These are phyloP conservation scores for Sisymbrium irio DNA, from an alignment of 345 rosid species.

Conservation along the genomic window DNA sequence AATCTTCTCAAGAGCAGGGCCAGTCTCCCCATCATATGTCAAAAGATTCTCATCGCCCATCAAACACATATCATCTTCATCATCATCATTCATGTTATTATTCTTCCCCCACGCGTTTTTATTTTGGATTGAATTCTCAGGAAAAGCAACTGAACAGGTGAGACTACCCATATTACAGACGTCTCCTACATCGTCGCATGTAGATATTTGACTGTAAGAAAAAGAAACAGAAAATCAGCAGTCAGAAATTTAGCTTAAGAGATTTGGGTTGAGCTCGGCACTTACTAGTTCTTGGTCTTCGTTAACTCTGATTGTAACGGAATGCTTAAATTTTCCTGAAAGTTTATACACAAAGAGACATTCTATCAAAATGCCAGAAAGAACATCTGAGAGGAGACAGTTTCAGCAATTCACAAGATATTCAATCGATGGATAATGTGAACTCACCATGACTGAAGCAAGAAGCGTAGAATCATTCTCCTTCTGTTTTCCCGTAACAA, in stretches of 20 bases:
- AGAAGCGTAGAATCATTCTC: slow-evolving; percentile 37
- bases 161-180: slow-evolving; percentile 60
- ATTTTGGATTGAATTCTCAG: slow-evolving; percentile 33
- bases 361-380: not conserved
- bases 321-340: slow-evolving; percentile 50
- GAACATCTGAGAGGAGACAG: too few species aligned
- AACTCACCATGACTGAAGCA: slow-evolving; percentile 45
- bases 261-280: not conserved
- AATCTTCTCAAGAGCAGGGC: slow-evolving; percentile 36
- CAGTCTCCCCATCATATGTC: slow-evolving; percentile 25
- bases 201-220: slow-evolving; percentile 43
- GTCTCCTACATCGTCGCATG: slow-evolving; percentile 38
- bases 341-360: not conserved
- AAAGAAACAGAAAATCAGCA: not conserved
- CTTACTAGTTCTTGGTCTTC: slow-evolving; percentile 42
- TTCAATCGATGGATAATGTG: slow-evolving; percentile 7
- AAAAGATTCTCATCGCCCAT: slow-evolving; percentile 50
- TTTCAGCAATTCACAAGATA: not conserved
- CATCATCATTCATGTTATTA: slow-evolving; percentile 37
- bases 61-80: slow-evolving; percentile 57
- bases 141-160: slow-evolving; percentile 39
- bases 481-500: slow-evolving; percentile 51
- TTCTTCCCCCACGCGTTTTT: slow-evolving; percentile 32
- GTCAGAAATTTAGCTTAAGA: not conserved
- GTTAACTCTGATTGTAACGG: slow-evolving; percentile 21